These are phyloP conservation scores for Metschnikowia continentalis DNA, from an alignment of 805 yeast genomes.

Conservation along the genomic window DNA sequence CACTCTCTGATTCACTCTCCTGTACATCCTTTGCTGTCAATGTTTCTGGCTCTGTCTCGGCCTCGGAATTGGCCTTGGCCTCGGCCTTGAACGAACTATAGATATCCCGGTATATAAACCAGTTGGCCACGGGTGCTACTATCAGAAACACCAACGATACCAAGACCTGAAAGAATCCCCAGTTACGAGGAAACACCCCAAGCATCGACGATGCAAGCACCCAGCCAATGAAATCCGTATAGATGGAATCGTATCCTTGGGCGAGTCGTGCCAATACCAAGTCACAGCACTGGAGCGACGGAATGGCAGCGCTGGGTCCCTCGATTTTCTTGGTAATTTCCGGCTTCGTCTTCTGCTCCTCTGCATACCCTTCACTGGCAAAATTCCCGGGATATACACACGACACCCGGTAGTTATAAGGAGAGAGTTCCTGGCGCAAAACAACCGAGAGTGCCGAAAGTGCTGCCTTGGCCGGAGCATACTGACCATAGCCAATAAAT, in stretches of 20 bases:
- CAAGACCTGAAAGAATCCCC: constrained; percentile 46
- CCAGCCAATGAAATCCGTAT: constrained; percentile 87
- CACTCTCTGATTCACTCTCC: no score
- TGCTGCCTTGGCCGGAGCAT: constrained; percentile 87
- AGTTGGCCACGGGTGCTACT: constrained; percentile 52
- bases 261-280: constrained; percentile 53
- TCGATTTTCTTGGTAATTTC: constrained; percentile 76
- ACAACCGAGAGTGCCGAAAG: constrained; percentile 69
- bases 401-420: constrained; percentile 64
- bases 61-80: no score
- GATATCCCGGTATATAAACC: constrained; percentile 49
- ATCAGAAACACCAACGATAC: constrained; percentile 34
- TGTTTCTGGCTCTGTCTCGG: no score
- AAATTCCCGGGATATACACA: constrained; percentile 88
- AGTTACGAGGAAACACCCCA: constrained; percentile 66
- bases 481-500: constrained; percentile 86
- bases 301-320: constrained; percentile 73
- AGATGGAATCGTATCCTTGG: constrained; percentile 66
- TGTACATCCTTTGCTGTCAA: no score
- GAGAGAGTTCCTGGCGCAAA: constrained; percentile 74
- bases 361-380: constrained; percentile 77
- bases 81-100: constrained; percentile 35
- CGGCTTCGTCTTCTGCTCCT: constrained; percentile 84
- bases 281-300: constrained; percentile 62
- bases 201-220: constrained; percentile 60